These are phyloP conservation scores for Steccherinum ochraceum DNA, from an alignment of 768 basidiomycete species.

Conservation along the genomic window DNA sequence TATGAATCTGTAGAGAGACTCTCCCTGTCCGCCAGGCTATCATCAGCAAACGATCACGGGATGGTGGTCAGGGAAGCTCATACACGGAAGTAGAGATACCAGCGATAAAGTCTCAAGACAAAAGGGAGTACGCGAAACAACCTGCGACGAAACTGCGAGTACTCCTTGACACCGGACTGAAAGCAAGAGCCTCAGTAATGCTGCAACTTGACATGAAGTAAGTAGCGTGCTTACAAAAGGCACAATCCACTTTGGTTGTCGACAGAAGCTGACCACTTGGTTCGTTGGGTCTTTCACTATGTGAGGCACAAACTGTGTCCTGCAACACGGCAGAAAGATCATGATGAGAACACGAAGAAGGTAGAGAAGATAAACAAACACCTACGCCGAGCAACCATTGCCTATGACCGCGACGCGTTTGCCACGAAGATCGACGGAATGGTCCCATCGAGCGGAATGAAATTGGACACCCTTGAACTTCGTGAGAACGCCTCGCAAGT, in stretches of 20 bases:
- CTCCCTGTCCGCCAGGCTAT: no score
- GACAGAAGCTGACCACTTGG: slow-evolving; percentile 23
- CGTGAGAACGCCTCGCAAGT: slow-evolving; percentile 15
- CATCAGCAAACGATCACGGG: no score
- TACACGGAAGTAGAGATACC: slow-evolving; percentile 8
- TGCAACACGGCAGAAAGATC: slow-evolving; percentile 15
- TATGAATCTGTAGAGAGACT: no score
- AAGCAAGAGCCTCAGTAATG: no score
- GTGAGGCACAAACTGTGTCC: slow-evolving; percentile 23
- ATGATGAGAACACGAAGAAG: not conserved
- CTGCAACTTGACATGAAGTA: no score
- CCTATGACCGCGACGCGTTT: slow-evolving; percentile 28
- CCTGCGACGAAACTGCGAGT: no score
- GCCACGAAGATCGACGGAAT: slow-evolving; percentile 16
- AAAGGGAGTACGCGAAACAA: no score
- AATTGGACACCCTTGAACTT: slow-evolving; percentile 21
- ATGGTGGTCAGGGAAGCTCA: no score
- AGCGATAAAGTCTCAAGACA: slow-evolving; percentile 3
- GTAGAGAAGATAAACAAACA: no score
- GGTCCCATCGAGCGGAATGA: slow-evolving; percentile 24
- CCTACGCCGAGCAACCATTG: slow-evolving; percentile 23
- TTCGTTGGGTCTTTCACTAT: slow-evolving; percentile 16
- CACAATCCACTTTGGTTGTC: slow-evolving; percentile 23
- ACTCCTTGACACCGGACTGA: no score
- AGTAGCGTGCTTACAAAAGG: slow-evolving; percentile 10